Base-by-base conservation (phyloP, 2,329 filamentous ascomycete species). In the Didymella pinodella region DNA sequence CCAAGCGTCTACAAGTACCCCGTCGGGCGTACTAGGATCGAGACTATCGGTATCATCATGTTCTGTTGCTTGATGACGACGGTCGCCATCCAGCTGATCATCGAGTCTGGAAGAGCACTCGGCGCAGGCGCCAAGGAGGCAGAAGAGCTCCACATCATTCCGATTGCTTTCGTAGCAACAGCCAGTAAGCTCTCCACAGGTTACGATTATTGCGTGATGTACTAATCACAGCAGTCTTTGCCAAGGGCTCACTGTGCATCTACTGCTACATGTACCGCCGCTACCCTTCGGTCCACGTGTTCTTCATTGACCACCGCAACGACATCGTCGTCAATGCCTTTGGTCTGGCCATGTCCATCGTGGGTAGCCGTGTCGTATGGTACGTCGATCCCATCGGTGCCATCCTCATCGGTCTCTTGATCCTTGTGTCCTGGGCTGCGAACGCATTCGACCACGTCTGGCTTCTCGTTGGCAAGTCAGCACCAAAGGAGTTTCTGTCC, bases 1-100 rank as follows among this genome's bases (percentile, higher is more conserved):
- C 84, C 86, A 40, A 87, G 85, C 68, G 77, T 86, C 7, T 85
- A 86, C 75, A 86, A 86, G 70, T 88, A 86, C 64, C 86, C 86
- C 18, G 86, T 88, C 26, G 86, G 85, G 41, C 83, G 86, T 7
- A 87, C 82, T 4, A 81, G 86, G 55, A 84, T 88, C 53, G 86
- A 89, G 75, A 88, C 86, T 2, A 81, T 88, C 57, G 86, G 86
- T 28, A 86, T 89, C 61, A 86, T 89, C 65, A 82, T 89, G 45
- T 89, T 89, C 73, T 88, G 86, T 62, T 85, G 86, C 43, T 78
- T 89, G 59, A 88, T 89, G 85, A 88, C 86, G 2, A 88, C 86
- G 0, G 86, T 88, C 3, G 85, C 87, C 47, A 85, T 88, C 28
- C 84, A 88, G 66, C 77, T 89, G 28, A 82, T 87, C 47, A 74